Percentiles rank a stretch among this genome's conserved stretches.
Evolutionary conservation across 768 basidiomycete genomes (phyloP).

Genomic region (Hysterangium stoloniferum): DNA sequence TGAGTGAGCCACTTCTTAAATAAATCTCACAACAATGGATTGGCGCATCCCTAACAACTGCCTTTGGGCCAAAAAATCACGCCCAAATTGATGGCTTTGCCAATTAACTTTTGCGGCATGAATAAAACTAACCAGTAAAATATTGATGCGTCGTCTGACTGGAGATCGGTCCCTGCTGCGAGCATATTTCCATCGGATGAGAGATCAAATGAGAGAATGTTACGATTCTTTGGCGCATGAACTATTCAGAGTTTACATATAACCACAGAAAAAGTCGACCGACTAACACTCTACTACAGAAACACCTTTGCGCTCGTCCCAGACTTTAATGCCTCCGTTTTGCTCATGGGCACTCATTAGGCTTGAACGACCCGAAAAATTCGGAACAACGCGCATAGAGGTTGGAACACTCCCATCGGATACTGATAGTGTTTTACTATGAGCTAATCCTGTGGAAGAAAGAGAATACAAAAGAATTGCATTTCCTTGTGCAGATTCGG

Average conservation of each 20-base stretch:
- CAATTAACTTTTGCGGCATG: conserved; percentile 2
- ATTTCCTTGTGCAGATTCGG: conserved; percentile 48
- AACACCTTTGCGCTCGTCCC: conserved; percentile 59
- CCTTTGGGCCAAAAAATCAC: neutral
- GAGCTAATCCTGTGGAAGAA: conserved; percentile 51
- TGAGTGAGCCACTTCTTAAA: too few relatives aligned
- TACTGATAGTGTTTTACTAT: conserved; percentile 32
- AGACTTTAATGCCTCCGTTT: conserved; percentile 64
- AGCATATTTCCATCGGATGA: conserved; percentile 64
- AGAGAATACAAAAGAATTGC: conserved; percentile 44
- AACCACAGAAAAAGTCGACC: neutral
- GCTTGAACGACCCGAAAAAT: conserved; percentile 35
- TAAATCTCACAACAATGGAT: neutral
- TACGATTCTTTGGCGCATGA: conserved; percentile 19
- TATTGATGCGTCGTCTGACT: conserved; percentile 74
- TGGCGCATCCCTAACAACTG: too few relatives aligned
- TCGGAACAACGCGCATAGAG: conserved; percentile 35
- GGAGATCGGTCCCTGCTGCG: conserved; percentile 76
- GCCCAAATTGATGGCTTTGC: neutral
- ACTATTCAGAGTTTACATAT: conserved; percentile 4
- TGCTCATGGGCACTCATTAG: conserved; percentile 58
- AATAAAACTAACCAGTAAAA: conserved; percentile 61
- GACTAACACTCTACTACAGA: conserved; percentile 54
- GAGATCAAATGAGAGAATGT: conserved; percentile 61
- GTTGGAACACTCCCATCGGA: conserved; percentile 46